Evolutionary conservation across 345 rosid genomes (phyloP).

Genomic region (Litchi chinensis): DNA sequence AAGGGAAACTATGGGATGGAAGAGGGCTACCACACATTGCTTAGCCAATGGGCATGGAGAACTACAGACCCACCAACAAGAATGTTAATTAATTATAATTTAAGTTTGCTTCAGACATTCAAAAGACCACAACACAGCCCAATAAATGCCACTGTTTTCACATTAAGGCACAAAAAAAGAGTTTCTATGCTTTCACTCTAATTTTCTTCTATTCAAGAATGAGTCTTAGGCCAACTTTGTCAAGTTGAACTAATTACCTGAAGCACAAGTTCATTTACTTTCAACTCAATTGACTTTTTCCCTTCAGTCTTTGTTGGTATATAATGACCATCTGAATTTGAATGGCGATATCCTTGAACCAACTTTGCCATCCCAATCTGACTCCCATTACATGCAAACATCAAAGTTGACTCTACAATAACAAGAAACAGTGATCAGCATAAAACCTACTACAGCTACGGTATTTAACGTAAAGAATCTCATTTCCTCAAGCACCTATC

Average conservation of each 20-base stretch:
- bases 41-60: not conserved
- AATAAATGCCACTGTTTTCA: not conserved
- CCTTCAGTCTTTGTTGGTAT: slow-evolving; percentile 84
- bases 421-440: slow-evolving; percentile 35
- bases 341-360: slow-evolving; percentile 74
- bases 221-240: not conserved
- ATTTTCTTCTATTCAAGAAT: not conserved
- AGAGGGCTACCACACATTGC: not conserved
- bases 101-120: slow-evolving; percentile 2
- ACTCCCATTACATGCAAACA: slow-evolving; percentile 82
- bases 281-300: slow-evolving; percentile 81
- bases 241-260: slow-evolving; percentile 58
- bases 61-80: not conserved
- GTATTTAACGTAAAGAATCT: slow-evolving; percentile 22
- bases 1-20: not conserved
- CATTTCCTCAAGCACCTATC: slow-evolving; percentile 61
- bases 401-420: slow-evolving; percentile 83
- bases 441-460: slow-evolving; percentile 15
- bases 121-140: not conserved
- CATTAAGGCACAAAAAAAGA: not conserved
- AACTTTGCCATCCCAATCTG: slow-evolving; percentile 88
- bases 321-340: slow-evolving; percentile 80
- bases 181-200: not conserved
- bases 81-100: not conserved
- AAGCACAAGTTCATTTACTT: slow-evolving; percentile 77